Evolutionary conservation across 1,284 basidiomycete genomes (phyloP), one percentile per base, ranked within the genome.

Genomic region (Laetiporus sulphureus): DNA sequence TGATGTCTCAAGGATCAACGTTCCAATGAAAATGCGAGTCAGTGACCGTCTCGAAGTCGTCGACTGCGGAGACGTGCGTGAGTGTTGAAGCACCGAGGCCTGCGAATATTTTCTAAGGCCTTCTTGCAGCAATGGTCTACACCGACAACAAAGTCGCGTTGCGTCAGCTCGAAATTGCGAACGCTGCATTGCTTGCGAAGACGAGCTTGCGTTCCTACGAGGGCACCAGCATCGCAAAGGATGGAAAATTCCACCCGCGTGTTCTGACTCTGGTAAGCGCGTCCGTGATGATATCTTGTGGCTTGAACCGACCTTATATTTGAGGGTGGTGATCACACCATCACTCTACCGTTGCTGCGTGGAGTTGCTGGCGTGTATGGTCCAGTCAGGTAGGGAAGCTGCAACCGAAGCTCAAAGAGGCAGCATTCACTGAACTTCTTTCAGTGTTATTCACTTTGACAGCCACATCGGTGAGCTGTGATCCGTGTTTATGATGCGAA

Each of bases 361-460:
- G 61, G 62, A 2, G 56, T 69, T 11, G 52, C 58, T 5, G 55
- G 56, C 13, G 53, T 63, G 7, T 68, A 68, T 41, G 66, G 66
- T 0, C 63, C 62, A 5, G 58, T 69, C 30, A 58, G 54, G 56
- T 56, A 30, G 16, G 45, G 22, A 3, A 10, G n/a, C 18, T 18
- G 4, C n/a, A n/a, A n/a, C n/a, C n/a, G n/a, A n/a, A n/a, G n/a
- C n/a, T 12, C 21, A 5, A 11, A 38, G 7, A 23, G 5, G 16
- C 5, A 10, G 12, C 20, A 19, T 37, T 29, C 22, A 13, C 15
- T 21, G 13, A 15, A 16, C 11, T 30, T 38, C 22, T 15, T 30
- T 3, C 38, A 59, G 62, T 25, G 66, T 68, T 2, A 64, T 69
- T 11, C 67, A 69, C 54, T 68, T 67, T 40, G 67, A 69, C 41